These are phyloP conservation scores for Casuarina cunninghamiana DNA, from an alignment of 306 rosid genomes.

Conservation along the genomic window DNA sequence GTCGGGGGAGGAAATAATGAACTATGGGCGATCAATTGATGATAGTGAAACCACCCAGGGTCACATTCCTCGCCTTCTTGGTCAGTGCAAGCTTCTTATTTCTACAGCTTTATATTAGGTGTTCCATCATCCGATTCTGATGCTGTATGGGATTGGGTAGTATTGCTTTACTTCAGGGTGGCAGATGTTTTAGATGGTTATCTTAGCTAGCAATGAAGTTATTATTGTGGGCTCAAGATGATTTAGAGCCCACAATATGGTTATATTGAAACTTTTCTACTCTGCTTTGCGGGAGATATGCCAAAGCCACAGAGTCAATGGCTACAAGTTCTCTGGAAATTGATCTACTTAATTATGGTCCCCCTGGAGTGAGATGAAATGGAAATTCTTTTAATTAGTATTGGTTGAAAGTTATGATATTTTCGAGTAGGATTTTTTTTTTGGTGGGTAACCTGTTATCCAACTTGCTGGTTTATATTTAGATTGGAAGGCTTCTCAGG, in stretches of 20 bases:
- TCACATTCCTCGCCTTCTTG: slow-evolving; percentile 95
- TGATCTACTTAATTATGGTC: background rate
- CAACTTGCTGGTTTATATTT: background rate
- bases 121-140: background rate
- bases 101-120: slow-evolving; percentile 15
- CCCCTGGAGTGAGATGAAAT: background rate
- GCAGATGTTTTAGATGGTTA: background rate
- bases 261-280: no score
- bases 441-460: background rate
- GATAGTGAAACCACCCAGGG: slow-evolving; percentile 61
- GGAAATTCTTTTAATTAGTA: background rate
- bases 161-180: background rate
- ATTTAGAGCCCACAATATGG: background rate
- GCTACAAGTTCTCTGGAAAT: background rate
- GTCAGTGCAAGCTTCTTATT: slow-evolving; percentile 43
- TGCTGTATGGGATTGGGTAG: background rate
- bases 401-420: background rate
- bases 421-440: background rate
- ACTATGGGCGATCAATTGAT: slow-evolving; percentile 78
- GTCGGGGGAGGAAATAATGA: slow-evolving; percentile 82
- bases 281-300: background rate
- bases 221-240: background rate
- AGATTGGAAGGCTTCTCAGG: background rate
- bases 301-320: background rate
- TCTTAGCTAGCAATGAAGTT: background rate